Base-by-base conservation (phyloP, 352 stramenopile species). In the Globisporangium recalcitrans region DNA sequence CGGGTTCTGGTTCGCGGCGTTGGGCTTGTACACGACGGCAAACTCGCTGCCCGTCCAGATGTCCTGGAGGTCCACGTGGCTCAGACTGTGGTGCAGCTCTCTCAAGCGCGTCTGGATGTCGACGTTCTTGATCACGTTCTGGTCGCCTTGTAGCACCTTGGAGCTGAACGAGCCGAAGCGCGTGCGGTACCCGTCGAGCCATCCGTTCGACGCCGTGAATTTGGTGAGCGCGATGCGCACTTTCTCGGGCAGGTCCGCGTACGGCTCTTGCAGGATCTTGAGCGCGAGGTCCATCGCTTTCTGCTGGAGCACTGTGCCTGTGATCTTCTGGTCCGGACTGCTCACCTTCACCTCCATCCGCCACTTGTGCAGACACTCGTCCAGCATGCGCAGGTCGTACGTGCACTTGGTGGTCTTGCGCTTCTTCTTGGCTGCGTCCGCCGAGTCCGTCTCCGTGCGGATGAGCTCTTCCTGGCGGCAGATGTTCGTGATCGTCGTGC, bases 291-390 rank as follows among this genome's bases (percentile, higher is more conserved):
- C 80, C 79, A 94, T 90, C 52, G 85, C 85, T 47, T 91, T 92
- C 52, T 91, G 79, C 70, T 94, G 85, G 55, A 94, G 69, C 32
- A 89, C 77, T 0, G 81, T 88, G 64, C 85, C 85, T 16, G 85
- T 94, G 65, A 94, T 71, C 67, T 91, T 90, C 19, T 69, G 85
- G 51, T 94, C 85, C 0, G 85, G 85, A 13, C 68, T 88, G 66
- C 77, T 90, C 32, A 94, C 82, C 49, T 88, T 88, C 44, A 88
- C 69, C 65, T 94, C 85, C 82, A 94, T 91, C 49, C 85, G 78
- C 85, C 82, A 92, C 75, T 94, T 94, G 73, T 94, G 83, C 58
- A 94, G 66, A 68, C 78, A 89, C 69, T 94, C 82, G 67, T 92
- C 82, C 34, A 94, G 64, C 63, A 92, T 74, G 22, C 80, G 79